Percentiles rank a stretch among this genome's conserved stretches.
Evolutionary conservation across 257 asterid species (phyloP).

Genomic region (Misopates orontium): DNA sequence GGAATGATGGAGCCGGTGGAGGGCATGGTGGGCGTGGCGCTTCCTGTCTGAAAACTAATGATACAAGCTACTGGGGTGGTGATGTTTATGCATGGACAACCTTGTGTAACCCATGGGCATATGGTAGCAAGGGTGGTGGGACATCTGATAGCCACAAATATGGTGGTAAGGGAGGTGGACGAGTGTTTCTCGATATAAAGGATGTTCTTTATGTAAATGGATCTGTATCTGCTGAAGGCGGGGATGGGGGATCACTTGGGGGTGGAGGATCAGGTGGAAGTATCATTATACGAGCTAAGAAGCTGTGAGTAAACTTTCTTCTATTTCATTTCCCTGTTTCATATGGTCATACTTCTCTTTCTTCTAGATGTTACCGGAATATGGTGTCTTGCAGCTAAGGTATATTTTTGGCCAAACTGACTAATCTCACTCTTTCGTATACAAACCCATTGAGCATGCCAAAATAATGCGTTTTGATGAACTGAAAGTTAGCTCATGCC

Average conservation of each 20-base stretch:
- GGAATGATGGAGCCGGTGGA: constrained; percentile 91
- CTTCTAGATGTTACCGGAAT: not conserved
- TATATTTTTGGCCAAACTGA: not conserved
- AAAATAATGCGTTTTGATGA: too few relatives aligned
- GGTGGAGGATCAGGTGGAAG: constrained; percentile 99
- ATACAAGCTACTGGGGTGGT: constrained; percentile 86
- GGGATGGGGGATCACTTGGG: constrained; percentile 83
- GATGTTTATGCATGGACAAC: constrained; percentile 90
- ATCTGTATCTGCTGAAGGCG: constrained; percentile 87
- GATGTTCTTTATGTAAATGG: constrained; percentile 75
- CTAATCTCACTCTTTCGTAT: not conserved
- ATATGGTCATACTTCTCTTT: not conserved
- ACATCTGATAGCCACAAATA: constrained; percentile 59
- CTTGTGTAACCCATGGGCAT: constrained; percentile 76
- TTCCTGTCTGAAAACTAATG: constrained; percentile 76
- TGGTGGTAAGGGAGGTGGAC: constrained; percentile 97
- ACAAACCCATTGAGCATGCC: not conserved
- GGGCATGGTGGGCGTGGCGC: constrained; percentile 99
- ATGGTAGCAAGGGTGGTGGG: constrained; percentile 93
- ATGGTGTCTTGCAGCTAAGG: not conserved
- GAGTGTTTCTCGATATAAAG: constrained; percentile 59
- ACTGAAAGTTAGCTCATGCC: too few relatives aligned
- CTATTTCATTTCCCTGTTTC: constrained; percentile 28
- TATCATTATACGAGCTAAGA: constrained; percentile 58
- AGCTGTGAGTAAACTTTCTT: constrained; percentile 71